These are phyloP conservation scores for Triticum urartu DNA, from an alignment of 176 grass and related monocot genomes.

Conservation along the genomic window DNA sequence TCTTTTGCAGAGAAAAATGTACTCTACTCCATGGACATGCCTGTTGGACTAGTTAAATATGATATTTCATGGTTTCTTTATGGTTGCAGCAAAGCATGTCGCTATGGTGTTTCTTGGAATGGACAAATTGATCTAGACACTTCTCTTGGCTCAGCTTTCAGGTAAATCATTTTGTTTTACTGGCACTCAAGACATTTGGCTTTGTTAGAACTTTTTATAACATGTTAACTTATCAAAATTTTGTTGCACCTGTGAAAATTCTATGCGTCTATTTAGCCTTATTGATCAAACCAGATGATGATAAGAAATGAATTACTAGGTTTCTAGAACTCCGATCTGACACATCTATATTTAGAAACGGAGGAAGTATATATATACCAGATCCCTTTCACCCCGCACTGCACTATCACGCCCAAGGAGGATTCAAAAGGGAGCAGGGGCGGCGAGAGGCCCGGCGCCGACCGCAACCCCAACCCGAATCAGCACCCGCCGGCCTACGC, in stretches of 20 bases:
- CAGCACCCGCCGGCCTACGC: too few species aligned
- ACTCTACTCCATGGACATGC: neutral
- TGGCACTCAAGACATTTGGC: neutral
- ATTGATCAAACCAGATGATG: neutral
- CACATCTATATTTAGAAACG: neutral
- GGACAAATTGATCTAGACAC: neutral
- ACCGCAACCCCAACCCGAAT: too few species aligned
- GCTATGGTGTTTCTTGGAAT: neutral
- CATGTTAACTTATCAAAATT: neutral
- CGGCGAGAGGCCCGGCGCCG: accelerated
- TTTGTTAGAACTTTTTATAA: neutral
- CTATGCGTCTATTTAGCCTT: neutral
- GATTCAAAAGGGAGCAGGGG: too few species aligned
- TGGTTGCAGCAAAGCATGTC: neutral
- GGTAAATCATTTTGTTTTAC: neutral
- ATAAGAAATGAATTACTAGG: neutral
- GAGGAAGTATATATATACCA: too few species aligned
- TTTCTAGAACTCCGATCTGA: neutral
- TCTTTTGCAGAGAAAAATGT: neutral
- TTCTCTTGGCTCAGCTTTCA: neutral
- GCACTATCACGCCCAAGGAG: too few species aligned
- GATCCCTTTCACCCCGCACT: too few species aligned
- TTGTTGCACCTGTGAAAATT: neutral
- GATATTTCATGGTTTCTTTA: constrained; percentile 2
- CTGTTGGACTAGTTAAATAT: neutral